Percentiles rank a stretch among this genome's conserved stretches.
Conservation (phyloP, 164 flowering plant genomes). For the Aristolochia californica region DNA sequence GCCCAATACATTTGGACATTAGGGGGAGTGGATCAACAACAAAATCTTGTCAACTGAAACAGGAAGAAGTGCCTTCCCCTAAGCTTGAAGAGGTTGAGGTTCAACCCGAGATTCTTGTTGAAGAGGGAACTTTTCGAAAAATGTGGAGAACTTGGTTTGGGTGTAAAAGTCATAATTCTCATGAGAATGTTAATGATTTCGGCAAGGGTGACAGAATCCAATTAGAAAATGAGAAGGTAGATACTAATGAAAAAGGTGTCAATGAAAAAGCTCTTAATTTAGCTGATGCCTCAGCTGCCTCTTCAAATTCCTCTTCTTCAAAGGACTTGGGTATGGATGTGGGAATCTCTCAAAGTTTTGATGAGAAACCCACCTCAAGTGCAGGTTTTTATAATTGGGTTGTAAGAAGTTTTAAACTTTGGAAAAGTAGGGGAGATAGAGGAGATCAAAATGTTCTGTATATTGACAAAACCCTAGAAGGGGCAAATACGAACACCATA, state of each 20-base stretch:
- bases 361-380: slow-evolving; percentile 11
- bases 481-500: no score
- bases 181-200: background rate
- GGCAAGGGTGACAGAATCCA: slow-evolving; percentile 4
- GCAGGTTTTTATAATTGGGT: slow-evolving; percentile 19
- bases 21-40: no score
- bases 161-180: slow-evolving; percentile 4
- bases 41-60: no score
- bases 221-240: slow-evolving; percentile 3
- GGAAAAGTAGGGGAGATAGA: slow-evolving; percentile 12
- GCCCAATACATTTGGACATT: no score
- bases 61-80: no score
- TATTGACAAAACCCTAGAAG: slow-evolving; percentile 7
- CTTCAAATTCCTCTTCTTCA: slow-evolving; percentile 6
- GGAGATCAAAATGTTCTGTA: background rate
- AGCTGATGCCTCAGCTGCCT: slow-evolving; percentile 6
- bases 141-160: slow-evolving; percentile 39
- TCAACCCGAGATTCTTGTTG: slow-evolving; percentile 1
- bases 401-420: slow-evolving; percentile 25
- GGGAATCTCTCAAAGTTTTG: background rate
- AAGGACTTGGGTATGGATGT: slow-evolving; percentile 6
- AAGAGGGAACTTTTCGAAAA: slow-evolving; percentile 27
- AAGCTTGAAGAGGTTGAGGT: background rate
- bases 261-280: slow-evolving; percentile 4
- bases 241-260: slow-evolving; percentile 7